These are phyloP conservation scores for Rhodotorula mucilaginosa DNA, from an alignment of 1,284 basidiomycete species.

Conservation along the genomic window DNA sequence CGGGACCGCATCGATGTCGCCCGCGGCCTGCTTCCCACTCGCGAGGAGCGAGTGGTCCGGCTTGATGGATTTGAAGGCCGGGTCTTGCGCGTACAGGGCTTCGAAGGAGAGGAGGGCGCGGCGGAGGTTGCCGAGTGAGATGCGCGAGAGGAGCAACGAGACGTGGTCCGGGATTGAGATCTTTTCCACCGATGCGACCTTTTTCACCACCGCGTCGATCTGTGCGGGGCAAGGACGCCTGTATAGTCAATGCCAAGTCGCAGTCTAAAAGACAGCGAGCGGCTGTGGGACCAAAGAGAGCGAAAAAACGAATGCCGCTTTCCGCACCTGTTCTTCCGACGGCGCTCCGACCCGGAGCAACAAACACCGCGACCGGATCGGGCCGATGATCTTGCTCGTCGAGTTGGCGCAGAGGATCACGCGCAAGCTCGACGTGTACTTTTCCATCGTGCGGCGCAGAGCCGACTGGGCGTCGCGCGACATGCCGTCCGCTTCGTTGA, in stretches of 20 bases:
- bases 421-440: constrained; percentile 97
- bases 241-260: not conserved
- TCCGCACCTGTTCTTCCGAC: constrained; percentile 65
- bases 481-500: constrained; percentile 95
- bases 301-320: not conserved
- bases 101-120: constrained; percentile 94
- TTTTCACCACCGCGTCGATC: constrained; percentile 76
- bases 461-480: constrained; percentile 96
- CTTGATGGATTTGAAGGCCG: constrained; percentile 35
- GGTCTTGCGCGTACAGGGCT: constrained; percentile 84
- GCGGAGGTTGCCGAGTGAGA: constrained; percentile 85
- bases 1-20: constrained; percentile 69
- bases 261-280: not conserved
- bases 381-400: constrained; percentile 93
- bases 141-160: constrained; percentile 68
- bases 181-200: constrained; percentile 77
- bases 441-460: constrained; percentile 96
- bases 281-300: too few relatives aligned
- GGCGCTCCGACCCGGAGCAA: constrained; percentile 92
- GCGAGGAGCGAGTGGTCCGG: constrained; percentile 37
- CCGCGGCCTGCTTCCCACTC: constrained; percentile 55
- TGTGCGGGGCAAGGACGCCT: constrained; percentile 46
- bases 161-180: constrained; percentile 77
- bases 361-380: constrained; percentile 92
- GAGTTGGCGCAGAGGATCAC: constrained; percentile 98